phyloP scores from a whole-genome alignment of 352 stramenopile genomes.

The Phytophthora quininea region DNA sequence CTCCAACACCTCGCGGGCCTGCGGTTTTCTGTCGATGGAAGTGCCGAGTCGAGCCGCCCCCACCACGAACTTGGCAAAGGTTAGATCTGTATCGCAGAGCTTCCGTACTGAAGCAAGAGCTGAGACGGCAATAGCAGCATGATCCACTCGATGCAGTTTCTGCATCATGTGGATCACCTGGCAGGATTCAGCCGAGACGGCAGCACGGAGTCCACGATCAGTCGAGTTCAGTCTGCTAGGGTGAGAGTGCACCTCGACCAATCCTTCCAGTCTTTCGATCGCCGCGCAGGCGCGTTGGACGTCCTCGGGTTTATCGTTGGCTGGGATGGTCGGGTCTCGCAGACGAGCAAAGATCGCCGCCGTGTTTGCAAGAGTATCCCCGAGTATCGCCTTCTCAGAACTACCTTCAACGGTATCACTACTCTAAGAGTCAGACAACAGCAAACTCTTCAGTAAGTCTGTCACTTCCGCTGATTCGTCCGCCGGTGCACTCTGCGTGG shows the following conservation, averaged over 20 bases:
- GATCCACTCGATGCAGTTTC: conserved; percentile 30
- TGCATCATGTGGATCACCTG: conserved; percentile 36
- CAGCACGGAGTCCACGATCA: conserved; percentile 1
- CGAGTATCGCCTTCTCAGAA: not conserved
- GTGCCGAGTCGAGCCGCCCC: conserved; percentile 16
- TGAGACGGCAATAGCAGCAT: conserved; percentile 5
- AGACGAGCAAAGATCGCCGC: conserved; percentile 16
- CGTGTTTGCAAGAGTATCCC: conserved; percentile 6
- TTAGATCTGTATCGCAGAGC: conserved; percentile 16
- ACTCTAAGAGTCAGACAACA: not conserved
- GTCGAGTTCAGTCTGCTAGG: conserved; percentile 20
- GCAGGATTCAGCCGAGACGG: conserved; percentile 2
- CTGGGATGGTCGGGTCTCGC: conserved; percentile 16
- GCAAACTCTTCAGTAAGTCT: not conserved
- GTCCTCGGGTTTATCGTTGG: conserved; percentile 13
- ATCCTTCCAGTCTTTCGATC: conserved; percentile 12
- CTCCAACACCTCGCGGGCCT: conserved; percentile 27
- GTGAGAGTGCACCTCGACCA: conserved; percentile 9
- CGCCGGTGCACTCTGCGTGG: not conserved
- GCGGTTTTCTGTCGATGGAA: conserved; percentile 20
- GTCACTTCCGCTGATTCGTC: not conserved
- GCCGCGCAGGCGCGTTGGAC: conserved; percentile 13
- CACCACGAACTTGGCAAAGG: conserved; percentile 26
- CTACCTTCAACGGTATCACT: not conserved
- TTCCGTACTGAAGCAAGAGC: conserved; percentile 15